Evolutionary conservation across 2,329 filamentous ascomycete species (phyloP), one percentile per base, ranked within the genome.

Genomic region (Penicillium sp.): DNA sequence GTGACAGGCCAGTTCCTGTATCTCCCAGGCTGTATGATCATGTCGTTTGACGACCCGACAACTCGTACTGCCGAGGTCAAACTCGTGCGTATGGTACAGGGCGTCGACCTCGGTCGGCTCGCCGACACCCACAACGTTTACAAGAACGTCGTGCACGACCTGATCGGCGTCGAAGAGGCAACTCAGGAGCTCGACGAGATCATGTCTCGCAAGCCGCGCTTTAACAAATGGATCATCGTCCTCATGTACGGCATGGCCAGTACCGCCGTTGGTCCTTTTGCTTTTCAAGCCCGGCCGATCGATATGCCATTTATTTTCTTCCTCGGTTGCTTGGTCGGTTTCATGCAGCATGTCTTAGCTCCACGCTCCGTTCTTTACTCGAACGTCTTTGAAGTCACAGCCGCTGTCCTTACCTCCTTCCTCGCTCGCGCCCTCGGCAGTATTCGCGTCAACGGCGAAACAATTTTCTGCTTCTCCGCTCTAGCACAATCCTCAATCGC

Each of bases 1-100:
- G 92, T 95, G 25, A 87, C 95, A 54, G 87, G 87, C 12, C 89
- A 95, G 64, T 96, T 95, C 61, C 73, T 96, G 18, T 97, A 96
- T 66, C 82, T 96, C 28, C 91, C 92, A 0, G 89, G 89, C 0
- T 95, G 89, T 64, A 97, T 96, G 92, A 88, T 96, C 49, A 87
- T 95, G 65, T 93, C 89, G 3, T 96, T 97, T 64, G 91, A 83
- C 44, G 75, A 78, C 47, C 58, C 65, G 4, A 64, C 67, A 6
- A 77, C 75, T 1, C 74, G 76, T 55, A 76, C 74, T 5, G 74
- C 74, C 1, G 75, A 77, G 51, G 71, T 77, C 31, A 74, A 75
- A 47, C 61, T 78, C 25, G 68, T 77, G 23, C 68, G 72, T 39
- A 68, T 70, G 31, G 60, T 65, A 1, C 72, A 75, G 44, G 73